Base-by-base conservation (phyloP, 169 alveolate species). In the Cryptosporidium parvum region DNA sequence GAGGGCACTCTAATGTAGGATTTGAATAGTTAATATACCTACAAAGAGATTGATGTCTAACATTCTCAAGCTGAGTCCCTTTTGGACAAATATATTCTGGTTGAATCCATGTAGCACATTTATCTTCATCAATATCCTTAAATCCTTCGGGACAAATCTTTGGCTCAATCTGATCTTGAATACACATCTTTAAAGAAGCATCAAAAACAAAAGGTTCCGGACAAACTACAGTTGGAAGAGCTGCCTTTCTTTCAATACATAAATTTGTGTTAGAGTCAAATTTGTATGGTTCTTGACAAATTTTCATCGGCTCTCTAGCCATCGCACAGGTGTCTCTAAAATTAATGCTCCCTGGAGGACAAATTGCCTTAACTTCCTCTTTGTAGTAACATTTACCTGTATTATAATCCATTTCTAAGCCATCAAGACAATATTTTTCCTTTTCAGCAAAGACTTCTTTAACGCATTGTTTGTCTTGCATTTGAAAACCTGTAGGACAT, bases 401-500 rank as follows among this genome's bases (percentile, higher is more conserved):
- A 21, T 8, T 10, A 14, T 31, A 18, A 18, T 80, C 87, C 31
- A 62, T 16, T 26, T 33, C 65, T 35, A 65, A 18, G 16, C 67
- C 80, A 26, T 33, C 51, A 16, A 65, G 75, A 45, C 87, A 80
- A 31, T 18, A 31, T 2, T 10, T 80, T 45, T 59, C 75, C 18
- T 33, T 35, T 16, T 80, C 80, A 65, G 51, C 80, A 61, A 80
- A 39, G 6, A 65, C n/a, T 45, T 80, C 87, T 26, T n/a, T 59
- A 26, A 80, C 87, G n/a, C 87, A 80, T 37, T 80, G 87, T 29
- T 80, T 80, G 26, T 80, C 87, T 21, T 80, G 87, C 87, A 80
- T 80, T 29, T 35, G 61, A 80, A 80, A 80, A 29, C 87, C 87
- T 7, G 80, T 80, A 5, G 87, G 75, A 44, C 87, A 80, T 8